phyloP scores from a whole-genome alignment of 345 rosid species.

The Moricandia moricandioides region DNA sequence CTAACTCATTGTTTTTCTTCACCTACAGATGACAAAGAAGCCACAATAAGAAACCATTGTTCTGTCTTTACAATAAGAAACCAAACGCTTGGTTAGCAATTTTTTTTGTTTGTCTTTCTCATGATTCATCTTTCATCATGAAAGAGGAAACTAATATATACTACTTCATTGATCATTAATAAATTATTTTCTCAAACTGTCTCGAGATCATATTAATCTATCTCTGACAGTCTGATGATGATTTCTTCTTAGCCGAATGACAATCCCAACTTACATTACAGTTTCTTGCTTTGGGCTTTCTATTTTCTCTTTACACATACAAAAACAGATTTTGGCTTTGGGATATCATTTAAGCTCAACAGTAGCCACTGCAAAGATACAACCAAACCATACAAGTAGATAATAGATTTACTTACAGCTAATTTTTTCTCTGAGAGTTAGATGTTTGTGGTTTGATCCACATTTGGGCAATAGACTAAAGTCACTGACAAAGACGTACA shows the following conservation, averaged over 20 bases:
- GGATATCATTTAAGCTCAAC: neutral
- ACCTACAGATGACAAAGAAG: slow-evolving; percentile 20
- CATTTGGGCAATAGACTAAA: neutral
- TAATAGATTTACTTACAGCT: neutral
- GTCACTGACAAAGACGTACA: neutral
- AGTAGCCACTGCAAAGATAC: neutral
- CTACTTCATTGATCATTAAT: too few species aligned
- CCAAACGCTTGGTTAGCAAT: neutral
- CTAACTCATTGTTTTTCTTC: neutral
- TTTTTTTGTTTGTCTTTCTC: too few species aligned
- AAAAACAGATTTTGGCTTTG: neutral
- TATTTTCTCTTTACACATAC: too few species aligned
- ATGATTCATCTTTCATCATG: too few species aligned
- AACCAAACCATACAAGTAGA: neutral
- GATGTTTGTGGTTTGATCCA: neutral
- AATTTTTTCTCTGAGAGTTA: neutral
- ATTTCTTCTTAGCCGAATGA: neutral
- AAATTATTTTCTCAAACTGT: too few species aligned
- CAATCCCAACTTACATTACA: neutral
- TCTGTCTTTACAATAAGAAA: neutral
- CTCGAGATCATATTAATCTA: too few species aligned
- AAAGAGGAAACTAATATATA: too few species aligned
- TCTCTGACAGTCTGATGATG: too few species aligned
- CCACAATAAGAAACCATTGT: neutral
- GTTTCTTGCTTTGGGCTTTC: too few species aligned